Percentiles rank a stretch among this genome's conserved stretches.
These are phyloP conservation scores for Oxyria digyna DNA, from an alignment of 148 eudicot genomes.

Conservation along the genomic window DNA sequence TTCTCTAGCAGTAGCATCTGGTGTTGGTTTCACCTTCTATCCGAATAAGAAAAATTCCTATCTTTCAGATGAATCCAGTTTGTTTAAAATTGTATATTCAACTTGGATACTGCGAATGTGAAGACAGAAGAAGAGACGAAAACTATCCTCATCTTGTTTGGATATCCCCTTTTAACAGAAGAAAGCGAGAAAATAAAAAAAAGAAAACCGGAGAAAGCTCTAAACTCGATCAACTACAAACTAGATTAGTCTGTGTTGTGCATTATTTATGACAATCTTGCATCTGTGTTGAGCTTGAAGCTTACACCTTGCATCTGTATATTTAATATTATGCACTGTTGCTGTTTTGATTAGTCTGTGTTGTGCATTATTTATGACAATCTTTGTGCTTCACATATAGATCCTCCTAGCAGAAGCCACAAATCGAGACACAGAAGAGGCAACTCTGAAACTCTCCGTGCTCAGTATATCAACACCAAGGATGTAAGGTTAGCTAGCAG, in stretches of 20 bases:
- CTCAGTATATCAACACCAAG: constrained; percentile 68
- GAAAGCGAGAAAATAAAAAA: background rate
- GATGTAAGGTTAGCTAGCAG: constrained; percentile 67
- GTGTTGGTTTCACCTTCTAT: background rate
- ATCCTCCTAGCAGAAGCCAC: constrained; percentile 16
- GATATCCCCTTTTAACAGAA: background rate
- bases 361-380: background rate
- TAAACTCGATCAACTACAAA: background rate
- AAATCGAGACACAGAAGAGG: constrained; percentile 57
- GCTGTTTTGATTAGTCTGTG: background rate
- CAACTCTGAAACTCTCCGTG: constrained; percentile 63
- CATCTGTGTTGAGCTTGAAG: background rate
- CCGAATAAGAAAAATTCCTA: too few species aligned
- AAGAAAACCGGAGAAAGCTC: too few species aligned
- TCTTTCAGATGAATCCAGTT: too few species aligned
- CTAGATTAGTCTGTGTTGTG: too few species aligned
- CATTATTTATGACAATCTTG: too few species aligned
- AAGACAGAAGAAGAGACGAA: background rate
- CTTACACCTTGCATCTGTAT: background rate
- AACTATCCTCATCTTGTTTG: background rate
- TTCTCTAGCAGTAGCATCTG: background rate
- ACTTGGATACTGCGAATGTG: background rate
- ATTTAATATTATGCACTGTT: background rate
- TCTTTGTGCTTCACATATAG: constrained; percentile 13
- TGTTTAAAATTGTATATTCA: too few species aligned